A percentile compares a stretch with the other conserved stretches of the same genome.
phyloP scores from a whole-genome alignment of 2,329 filamentous ascomycete genomes.

The Neofusicoccum umdonicola region DNA sequence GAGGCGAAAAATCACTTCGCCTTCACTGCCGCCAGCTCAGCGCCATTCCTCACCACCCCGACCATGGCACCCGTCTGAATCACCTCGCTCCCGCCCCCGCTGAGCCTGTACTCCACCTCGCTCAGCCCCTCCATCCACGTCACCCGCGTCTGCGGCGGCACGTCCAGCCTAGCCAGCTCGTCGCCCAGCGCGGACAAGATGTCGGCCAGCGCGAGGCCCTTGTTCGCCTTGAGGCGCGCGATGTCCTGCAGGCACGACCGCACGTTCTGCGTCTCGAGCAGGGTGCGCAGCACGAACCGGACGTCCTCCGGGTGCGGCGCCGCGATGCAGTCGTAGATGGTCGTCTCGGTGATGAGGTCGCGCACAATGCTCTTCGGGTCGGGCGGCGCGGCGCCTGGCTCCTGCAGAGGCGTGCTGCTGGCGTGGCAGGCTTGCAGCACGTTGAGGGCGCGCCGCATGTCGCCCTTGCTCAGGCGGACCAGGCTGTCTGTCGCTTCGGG shows the following conservation, averaged over 20 bases:
- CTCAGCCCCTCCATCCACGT: slow-evolving; percentile 88
- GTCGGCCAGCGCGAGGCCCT: slow-evolving; percentile 87
- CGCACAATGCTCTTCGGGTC: slow-evolving; percentile 61
- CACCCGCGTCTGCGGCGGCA: slow-evolving; percentile 81
- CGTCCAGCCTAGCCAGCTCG: slow-evolving; percentile 77
- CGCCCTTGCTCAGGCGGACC: slow-evolving; percentile 84
- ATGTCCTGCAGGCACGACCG: slow-evolving; percentile 85
- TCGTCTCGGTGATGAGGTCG: slow-evolving; percentile 85
- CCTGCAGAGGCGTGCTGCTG: slow-evolving; percentile 65
- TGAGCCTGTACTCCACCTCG: slow-evolving; percentile 87
- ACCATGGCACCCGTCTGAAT: slow-evolving; percentile 93
- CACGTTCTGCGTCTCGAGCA: slow-evolving; percentile 82
- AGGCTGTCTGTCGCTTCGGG: slow-evolving; percentile 78
- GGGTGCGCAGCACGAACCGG: slow-evolving; percentile 74
- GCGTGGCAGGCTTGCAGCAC: slow-evolving; percentile 96
- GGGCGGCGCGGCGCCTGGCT: slow-evolving; percentile 40
- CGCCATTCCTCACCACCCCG: slow-evolving; percentile 81
- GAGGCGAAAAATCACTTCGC: background rate
- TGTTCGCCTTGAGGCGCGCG: slow-evolving; percentile 78
- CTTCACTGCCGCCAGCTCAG: slow-evolving; percentile 58
- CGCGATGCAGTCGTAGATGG: slow-evolving; percentile 96
- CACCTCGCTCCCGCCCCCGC: slow-evolving; percentile 79
- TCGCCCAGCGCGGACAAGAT: slow-evolving; percentile 86
- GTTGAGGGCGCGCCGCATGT: slow-evolving; percentile 93
- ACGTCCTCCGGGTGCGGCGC: slow-evolving; percentile 90